Evolutionary conservation across 768 basidiomycete genomes (phyloP), one percentile per base, ranked within the genome.

Genomic region (Hygrophorus pudorinus): DNA sequence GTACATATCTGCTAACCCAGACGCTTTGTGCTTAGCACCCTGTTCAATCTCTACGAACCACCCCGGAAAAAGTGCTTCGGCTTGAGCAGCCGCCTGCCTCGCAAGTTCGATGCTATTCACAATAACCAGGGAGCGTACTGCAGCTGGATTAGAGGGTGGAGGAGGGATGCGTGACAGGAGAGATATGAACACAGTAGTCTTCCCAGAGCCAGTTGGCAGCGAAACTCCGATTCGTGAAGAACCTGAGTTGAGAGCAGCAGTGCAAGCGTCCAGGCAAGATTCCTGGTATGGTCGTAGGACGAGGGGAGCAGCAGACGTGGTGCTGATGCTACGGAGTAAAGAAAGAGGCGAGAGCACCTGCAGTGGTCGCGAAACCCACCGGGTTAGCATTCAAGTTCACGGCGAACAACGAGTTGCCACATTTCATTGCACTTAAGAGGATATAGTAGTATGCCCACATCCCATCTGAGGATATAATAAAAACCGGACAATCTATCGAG

Each of bases 11-110:
- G 94, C 91, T 18, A 56, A 43, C 5, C 93, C 94, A 21, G 78
- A 76, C 3, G 91, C 90, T 35, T 65, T 71, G 50, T 90, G 72
- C 54, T 75, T 80, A 13, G 57, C 52, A 2, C 89, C 90, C 62
- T 98, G 94, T 61, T 98, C 94, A 40, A 98, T 85, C 62, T 98
- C 93, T 2, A 97, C 81, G 9, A 62, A 71, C 78, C 85, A 82
- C 4, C 76, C 61, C 1, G 90, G 85, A 54, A 81, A 79, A 27
- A 86, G 59, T 20, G 64, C 62, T 47, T 66, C 58, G 6, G 86
- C 83, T 52, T 89, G 86, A 14, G 66, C 65, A 10, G 87, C 85
- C 4, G 92, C 82, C 59, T 98, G 94, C 33, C 73, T 72, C 3
- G 91, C 94, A 20, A 97, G 78, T 59, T 97, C 92, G 14, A 93